Percentiles rank a stretch among this genome's conserved stretches.
Evolutionary conservation across 1,284 basidiomycete genomes (phyloP).

Genomic region (Earliella scabrosa): DNA sequence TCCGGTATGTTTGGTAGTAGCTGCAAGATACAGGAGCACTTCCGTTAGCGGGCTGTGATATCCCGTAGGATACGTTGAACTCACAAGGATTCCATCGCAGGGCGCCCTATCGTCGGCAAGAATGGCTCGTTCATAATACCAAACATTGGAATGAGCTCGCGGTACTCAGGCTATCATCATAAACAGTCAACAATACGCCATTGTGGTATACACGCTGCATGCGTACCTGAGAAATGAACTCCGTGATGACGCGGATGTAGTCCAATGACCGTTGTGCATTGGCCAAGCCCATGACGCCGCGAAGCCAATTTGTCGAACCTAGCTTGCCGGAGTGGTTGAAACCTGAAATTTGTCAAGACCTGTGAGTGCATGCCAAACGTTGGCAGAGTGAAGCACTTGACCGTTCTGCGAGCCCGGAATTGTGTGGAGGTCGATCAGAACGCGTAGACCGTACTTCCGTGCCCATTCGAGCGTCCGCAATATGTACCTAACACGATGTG

Average conservation of each 20-base stretch:
- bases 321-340: slow-evolving; percentile 55
- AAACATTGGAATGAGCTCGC: slow-evolving; percentile 54
- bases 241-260: slow-evolving; percentile 57
- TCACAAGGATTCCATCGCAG: slow-evolving; percentile 41
- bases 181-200: not conserved
- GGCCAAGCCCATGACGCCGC: slow-evolving; percentile 63
- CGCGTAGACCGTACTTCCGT: slow-evolving; percentile 87
- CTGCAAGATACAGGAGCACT: slow-evolving; percentile 52
- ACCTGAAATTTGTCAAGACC: slow-evolving; percentile 36
- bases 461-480: slow-evolving; percentile 81
- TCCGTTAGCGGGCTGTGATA: slow-evolving; percentile 39
- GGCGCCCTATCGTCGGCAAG: slow-evolving; percentile 41
- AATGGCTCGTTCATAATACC: slow-evolving; percentile 47
- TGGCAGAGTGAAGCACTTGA: slow-evolving; percentile 27
- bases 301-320: slow-evolving; percentile 59
- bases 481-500: slow-evolving; percentile 68
- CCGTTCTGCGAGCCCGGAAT: slow-evolving; percentile 81
- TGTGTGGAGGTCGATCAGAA: slow-evolving; percentile 86
- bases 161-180: slow-evolving; percentile 43
- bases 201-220: not conserved
- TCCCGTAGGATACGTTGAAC: slow-evolving; percentile 16
- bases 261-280: slow-evolving; percentile 64
- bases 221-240: slow-evolving; percentile 54
- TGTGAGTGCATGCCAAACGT: not conserved
- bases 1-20: slow-evolving; percentile 60